Base-by-base conservation (phyloP, 768 basidiomycete genomes). In the Agaricus bisporus region DNA sequence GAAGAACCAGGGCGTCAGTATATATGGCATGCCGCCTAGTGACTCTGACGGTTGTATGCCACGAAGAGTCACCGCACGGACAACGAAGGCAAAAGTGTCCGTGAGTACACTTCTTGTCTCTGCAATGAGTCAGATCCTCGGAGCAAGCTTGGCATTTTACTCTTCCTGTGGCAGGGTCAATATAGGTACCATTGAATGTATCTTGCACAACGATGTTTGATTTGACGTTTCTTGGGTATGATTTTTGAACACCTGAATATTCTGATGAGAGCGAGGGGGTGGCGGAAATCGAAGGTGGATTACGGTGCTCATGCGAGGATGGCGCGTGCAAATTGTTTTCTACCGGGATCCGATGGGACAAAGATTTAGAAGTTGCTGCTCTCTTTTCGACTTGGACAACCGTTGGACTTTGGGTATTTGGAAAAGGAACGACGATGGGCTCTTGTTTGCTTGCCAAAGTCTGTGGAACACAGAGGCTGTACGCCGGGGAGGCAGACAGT, bases 21-120 rank as follows among this genome's bases (percentile, higher is more conserved):
- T 72, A 73, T 9, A 73, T 70, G 4, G 71, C 73, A 46, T 73
- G 72, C 11, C 73, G 66, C 56, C 68, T 71, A 41, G 58, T 32
- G 32, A 32, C 32, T 32, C 4, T 32, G 32, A 32, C 32, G 11
- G 32, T 63, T 14, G 59, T 18, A 37, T 18, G 41, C 47, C 46
- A 42, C 20, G 45, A 32, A 10, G 14, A 17, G n/a, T 54, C 46
- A 17, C 48, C 46, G 11, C 17, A 29, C 20, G 41, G 15, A 26
- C 29, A 51, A 2, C 15, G 20, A 37, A 35, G 46, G 20, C 26
- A 22, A 7, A 35, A 25, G 36, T 15, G 39, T 17, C 22, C 38
- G 17, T 48, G 39, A 38, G 20, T 11, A 43, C 46, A 25, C n/a
- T 26, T 43, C 5, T 12, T 39, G 42, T 20, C 22, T 22, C 32